Base-by-base conservation (phyloP, 345 rosid genomes). In the Rhodamnia argentea region DNA sequence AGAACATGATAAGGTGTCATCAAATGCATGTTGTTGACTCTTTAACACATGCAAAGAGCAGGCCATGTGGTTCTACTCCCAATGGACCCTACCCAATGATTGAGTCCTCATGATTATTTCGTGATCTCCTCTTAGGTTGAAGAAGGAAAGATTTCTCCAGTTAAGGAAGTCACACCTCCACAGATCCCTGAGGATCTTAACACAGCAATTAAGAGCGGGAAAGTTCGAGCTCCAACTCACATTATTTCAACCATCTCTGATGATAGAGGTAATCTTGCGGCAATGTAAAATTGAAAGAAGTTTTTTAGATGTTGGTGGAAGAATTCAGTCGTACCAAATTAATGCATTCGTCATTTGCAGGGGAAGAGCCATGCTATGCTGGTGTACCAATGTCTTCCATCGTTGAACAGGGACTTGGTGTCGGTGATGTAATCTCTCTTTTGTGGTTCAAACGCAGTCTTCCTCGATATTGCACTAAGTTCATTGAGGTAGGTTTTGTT, bases 341-440 rank as follows among this genome's bases (percentile, higher is more conserved):
- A 37, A 18, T 89, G 47, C 84, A 82, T 37, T 78, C 56, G 20
- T 59, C 4, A 84, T 84, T 85, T 89, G 85, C 88, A 97, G 99
- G 99, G 64, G 99, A 97, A 89, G 99, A 97, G 90, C 99, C 99
- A 56, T 94, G 98, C 93, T 97, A 96, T 87, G 98, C 96, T 87
- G 99, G 99, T 89, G 97, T 97, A 84, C 99, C 99, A 20, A 97
- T 97, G 99, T 96, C 99, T 84, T 96, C 96, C 58, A 97, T 97
- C 87, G 88, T 97, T 86, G 99, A 97, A 89, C 95, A 88, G 87
- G 99, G 99, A 83, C 92, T 87, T 85, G 99, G 99, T 75, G 96
- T 97, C 60, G 99, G 99, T 88, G 99, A 97, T 88, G 99, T 96
- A 87, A 95, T 97, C 87, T 97, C 99, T 84, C 96, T 96, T 52